Evolutionary conservation across 306 rosid species (phyloP), one percentile per base, ranked within the genome.

Genomic region (Gleditsia sinensis): DNA sequence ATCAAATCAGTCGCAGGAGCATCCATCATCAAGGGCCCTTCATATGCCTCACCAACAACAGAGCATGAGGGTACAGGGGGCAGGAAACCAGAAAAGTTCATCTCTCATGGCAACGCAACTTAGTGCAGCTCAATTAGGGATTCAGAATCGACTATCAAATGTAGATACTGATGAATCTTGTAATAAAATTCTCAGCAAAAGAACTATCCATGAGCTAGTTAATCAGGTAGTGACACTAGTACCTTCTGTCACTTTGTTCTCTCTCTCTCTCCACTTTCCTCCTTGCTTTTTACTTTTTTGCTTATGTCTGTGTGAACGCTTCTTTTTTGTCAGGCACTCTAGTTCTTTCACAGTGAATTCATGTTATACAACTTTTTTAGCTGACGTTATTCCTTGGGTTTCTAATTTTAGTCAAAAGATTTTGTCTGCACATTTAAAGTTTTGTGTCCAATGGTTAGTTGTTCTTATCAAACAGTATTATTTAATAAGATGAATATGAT

Each of bases 141-240:
- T 77, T 70, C 95, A 81, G 79, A 84, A 60, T 81, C 89, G 85
- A 84, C 58, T 70, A 36, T 17, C 84, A 33, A 77, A 68, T 77
- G 79, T 66, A 19, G 97, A 90, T 50, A 11, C 69, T n/a, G 95
- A 94, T 59, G 97, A 94, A 80, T 53, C 89, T 42, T 82, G 83
- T 75, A 84, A 79, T 74, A 88, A 92, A 59, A 82, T 94, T 83
- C 93, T 94, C 83, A 80, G 97, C 83, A 92, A 94, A 88, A 87
- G 99, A 88, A 94, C 87, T 76, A 90, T 94, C 76, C 90, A 85
- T 43, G 96, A 92, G 82, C 89, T 94, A 23, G 93, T 92, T 78
- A 87, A 51, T 85, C 97, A 94, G 90, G 99, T 84, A 61, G 60
- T 55, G 58, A 63, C 74, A 6, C 66, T 19, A 53, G 60, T 64